These are phyloP conservation scores for Acacia crassicarpa DNA, from an alignment of 306 rosid genomes.

Conservation along the genomic window DNA sequence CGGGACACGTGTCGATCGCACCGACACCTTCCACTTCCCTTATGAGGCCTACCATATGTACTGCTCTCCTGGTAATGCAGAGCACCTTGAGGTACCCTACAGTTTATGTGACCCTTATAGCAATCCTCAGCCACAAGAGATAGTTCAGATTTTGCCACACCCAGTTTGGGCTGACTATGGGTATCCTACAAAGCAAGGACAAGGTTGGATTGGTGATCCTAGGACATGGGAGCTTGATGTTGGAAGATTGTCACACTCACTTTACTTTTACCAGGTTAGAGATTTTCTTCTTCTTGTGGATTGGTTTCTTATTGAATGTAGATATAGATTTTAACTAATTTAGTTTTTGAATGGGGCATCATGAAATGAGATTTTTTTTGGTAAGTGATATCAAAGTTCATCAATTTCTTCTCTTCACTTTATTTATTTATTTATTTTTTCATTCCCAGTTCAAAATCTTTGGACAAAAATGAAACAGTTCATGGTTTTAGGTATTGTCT, in stretches of 20 bases:
- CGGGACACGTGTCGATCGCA: slow-evolving; percentile 46
- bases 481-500: not conserved
- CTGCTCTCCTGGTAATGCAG: slow-evolving; percentile 60
- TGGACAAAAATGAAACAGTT: not conserved
- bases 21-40: slow-evolving; percentile 45
- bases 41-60: slow-evolving; percentile 57
- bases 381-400: not conserved
- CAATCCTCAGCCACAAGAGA: slow-evolving; percentile 66
- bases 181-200: slow-evolving; percentile 50
- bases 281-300: not conserved
- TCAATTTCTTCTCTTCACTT: not conserved
- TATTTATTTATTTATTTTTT: not conserved
- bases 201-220: slow-evolving; percentile 63
- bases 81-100: slow-evolving; percentile 43
- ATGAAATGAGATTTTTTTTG: not conserved
- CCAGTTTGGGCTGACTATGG: slow-evolving; percentile 64
- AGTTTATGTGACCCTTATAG: slow-evolving; percentile 55
- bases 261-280: slow-evolving; percentile 57
- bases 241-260: slow-evolving; percentile 60
- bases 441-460: slow-evolving; percentile 13
- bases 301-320: not conserved
- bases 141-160: slow-evolving; percentile 57
- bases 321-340: not conserved
- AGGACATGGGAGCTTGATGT: slow-evolving; percentile 64
- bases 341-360: not conserved